phyloP scores from a whole-genome alignment of 345 rosid genomes.

The thale cress (Arabidopsis thaliana) region DNA sequence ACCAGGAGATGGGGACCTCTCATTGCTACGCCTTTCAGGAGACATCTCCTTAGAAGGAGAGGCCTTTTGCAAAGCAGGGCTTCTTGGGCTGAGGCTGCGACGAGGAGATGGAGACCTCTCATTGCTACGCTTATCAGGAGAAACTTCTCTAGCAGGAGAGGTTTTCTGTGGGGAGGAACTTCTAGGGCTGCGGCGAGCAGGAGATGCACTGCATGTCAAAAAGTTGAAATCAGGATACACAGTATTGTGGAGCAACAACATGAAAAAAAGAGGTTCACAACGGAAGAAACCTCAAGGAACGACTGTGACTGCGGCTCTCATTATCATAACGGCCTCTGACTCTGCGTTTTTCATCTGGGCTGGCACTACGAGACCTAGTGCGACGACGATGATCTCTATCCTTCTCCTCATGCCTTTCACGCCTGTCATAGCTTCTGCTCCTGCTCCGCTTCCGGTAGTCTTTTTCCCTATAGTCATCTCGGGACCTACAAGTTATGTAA shows the following conservation, averaged over 20 bases:
- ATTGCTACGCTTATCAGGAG: conserved; percentile 53
- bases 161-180: conserved; percentile 49
- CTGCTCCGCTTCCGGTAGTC: conserved; percentile 62
- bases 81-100: conserved; percentile 51
- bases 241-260: background rate
- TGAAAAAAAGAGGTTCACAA: background rate
- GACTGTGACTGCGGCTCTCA: conserved; percentile 54
- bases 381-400: conserved; percentile 57
- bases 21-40: conserved; percentile 52
- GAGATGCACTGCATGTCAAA: conserved; percentile 53
- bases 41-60: conserved; percentile 49
- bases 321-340: conserved; percentile 63
- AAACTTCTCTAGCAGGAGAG: conserved; percentile 47
- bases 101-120: conserved; percentile 54
- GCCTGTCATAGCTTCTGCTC: conserved; percentile 54
- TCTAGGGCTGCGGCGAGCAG: conserved; percentile 55
- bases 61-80: conserved; percentile 46
- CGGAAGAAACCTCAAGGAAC: conserved; percentile 56
- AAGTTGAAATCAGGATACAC: conserved; percentile 21
- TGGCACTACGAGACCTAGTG: conserved; percentile 65
- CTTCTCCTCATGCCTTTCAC: conserved; percentile 58
- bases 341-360: conserved; percentile 59
- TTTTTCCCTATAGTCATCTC: conserved; percentile 50
- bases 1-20: conserved; percentile 55
- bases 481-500: conserved; percentile 24